A percentile compares a stretch with the other conserved stretches of the same genome.
Evolutionary conservation across 352 stramenopile genomes (phyloP).

Genomic region (Phytophthora kernoviae): DNA sequence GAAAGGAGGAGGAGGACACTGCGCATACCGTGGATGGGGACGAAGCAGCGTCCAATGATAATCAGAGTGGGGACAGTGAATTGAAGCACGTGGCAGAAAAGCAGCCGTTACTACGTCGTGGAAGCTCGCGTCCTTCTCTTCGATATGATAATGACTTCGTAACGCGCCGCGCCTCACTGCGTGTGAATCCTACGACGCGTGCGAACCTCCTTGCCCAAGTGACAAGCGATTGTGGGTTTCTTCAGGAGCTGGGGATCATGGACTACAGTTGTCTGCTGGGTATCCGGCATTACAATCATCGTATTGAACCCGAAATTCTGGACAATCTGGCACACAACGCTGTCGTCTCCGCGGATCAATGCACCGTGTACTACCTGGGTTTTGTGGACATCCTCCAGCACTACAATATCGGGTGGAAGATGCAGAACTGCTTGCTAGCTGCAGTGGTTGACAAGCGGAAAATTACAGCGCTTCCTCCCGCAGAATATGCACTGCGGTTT

Average conservation of each 20-base stretch:
- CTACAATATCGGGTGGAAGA: conserved; percentile 87
- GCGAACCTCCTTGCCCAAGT: conserved; percentile 81
- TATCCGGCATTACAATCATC: conserved; percentile 62
- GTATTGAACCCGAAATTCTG: conserved; percentile 52
- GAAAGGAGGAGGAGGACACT: conserved; percentile 31
- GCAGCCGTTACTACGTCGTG: conserved; percentile 59
- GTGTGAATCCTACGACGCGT: conserved; percentile 73
- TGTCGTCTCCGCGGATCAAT: conserved; percentile 75
- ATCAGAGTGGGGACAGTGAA: conserved; percentile 36
- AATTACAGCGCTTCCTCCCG: conserved; percentile 81
- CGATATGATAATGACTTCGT: conserved; percentile 86
- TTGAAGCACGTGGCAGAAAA: conserved; percentile 47
- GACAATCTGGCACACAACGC: conserved; percentile 75
- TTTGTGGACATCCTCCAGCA: conserved; percentile 89
- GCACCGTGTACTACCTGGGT: conserved; percentile 80
- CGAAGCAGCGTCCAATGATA: conserved; percentile 34
- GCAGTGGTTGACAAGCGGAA: conserved; percentile 72
- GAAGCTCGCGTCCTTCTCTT: conserved; percentile 61
- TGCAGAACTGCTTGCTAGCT: conserved; percentile 80
- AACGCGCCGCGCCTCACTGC: conserved; percentile 59
- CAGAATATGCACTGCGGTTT: conserved; percentile 87
- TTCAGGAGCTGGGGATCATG: conserved; percentile 88
- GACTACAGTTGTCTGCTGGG: conserved; percentile 87
- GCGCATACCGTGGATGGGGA: conserved; percentile 25
- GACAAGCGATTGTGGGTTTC: conserved; percentile 83